Base-by-base conservation (phyloP, 2,329 filamentous ascomycete species). In the Sclerotinia minor region DNA sequence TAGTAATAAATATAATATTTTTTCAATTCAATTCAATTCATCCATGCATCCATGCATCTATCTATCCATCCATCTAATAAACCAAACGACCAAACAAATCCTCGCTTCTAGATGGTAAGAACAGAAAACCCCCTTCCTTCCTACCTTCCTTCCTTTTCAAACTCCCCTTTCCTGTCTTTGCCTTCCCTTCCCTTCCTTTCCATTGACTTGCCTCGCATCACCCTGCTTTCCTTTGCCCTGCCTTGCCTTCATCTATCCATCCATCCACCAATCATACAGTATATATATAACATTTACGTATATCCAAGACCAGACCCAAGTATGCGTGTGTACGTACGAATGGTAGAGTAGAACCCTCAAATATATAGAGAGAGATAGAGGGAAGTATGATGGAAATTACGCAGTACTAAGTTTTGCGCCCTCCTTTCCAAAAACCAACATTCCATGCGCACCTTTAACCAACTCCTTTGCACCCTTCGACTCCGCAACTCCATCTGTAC, bases 361-460 rank as follows among this genome's bases (percentile, higher is more conserved):
- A 24, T 35, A 32, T 3, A 35, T 4, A 9, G 35, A 35, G 35
- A 35, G 35, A 2, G 8, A n/a, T n/a, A n/a, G n/a, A n/a, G 9
- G 21, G 47, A n/a, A n/a, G n/a, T n/a, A n/a, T 50, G 53, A 41
- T 41, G 13, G 38, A 41, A 41, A n/a, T 60, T 26, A 66, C 19
- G 53, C 53, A n/a, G 45, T 26, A 60, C 64, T 60, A 78, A 83
- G 80, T 19, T 74, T 76, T 5, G 78, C 79, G 44, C 74, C 79
- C 21, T 77, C 79, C 52, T 78, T 80, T 49, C 77, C 74, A 72
- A 85, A 85, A n/a, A 85, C 81, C 41, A 85, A 76, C 75, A 80
- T 80, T 24, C 79, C 83, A 74, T 85, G 83, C 68, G 80, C 80
- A 47, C 83, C 83, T 58, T 79, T 71, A 7, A 75, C 70, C 54